Evolutionary conservation across 176 grass and related monocot species (phyloP).

Genomic region (Rhynchospora tenuis): DNA sequence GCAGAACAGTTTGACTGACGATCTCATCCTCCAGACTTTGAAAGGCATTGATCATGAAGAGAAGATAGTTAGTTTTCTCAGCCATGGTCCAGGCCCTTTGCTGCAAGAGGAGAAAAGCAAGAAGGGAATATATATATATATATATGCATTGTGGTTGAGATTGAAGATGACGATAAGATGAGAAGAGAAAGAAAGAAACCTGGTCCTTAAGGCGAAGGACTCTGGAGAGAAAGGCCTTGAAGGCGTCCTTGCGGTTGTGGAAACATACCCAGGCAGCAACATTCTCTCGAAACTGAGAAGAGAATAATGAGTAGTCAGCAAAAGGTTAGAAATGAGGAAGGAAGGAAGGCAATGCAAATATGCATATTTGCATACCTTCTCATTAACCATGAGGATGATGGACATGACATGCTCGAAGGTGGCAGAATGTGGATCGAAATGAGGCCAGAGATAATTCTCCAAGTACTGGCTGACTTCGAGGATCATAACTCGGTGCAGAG

Average conservation of each 20-base stretch:
- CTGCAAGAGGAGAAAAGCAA: constrained; percentile 32
- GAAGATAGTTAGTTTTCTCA: constrained; percentile 91
- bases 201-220: constrained; percentile 87
- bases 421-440: constrained; percentile 52
- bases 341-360: too few relatives aligned
- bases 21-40: constrained; percentile 98
- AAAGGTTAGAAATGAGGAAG: too few relatives aligned
- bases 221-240: constrained; percentile 67
- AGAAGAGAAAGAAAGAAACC: constrained; percentile 27
- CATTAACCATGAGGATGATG: constrained; percentile 96
- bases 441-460: constrained; percentile 98
- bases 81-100: constrained; percentile 61
- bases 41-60: constrained; percentile 98
- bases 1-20: constrained; percentile 80
- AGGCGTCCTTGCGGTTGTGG: constrained; percentile 61
- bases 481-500: constrained; percentile 93
- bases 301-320: neutral
- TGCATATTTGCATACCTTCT: constrained; percentile 76
- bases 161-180: neutral
- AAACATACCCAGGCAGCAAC: constrained; percentile 83
- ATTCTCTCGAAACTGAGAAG: constrained; percentile 81
- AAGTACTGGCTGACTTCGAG: constrained; percentile 98
- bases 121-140: neutral
- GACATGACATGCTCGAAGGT: constrained; percentile 95
- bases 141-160: neutral